phyloP scores from a whole-genome alignment of 208 protist genomes.

The Trypanosomatidae sp. region DNA sequence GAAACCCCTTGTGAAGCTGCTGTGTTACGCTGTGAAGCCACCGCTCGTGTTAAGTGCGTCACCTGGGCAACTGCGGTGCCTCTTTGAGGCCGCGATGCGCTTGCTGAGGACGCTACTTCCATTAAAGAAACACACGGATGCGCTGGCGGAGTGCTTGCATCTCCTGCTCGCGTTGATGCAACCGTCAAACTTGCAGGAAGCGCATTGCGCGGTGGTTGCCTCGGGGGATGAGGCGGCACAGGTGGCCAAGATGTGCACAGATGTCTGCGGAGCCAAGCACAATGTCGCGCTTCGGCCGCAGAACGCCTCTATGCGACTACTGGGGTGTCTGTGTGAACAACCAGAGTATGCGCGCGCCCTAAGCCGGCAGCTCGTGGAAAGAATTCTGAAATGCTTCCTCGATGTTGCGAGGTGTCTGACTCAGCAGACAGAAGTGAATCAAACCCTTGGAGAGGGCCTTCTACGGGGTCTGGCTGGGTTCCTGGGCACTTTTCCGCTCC shows the following conservation, averaged over 20 bases:
- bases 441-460: slow-evolving; percentile 46
- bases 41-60: slow-evolving; percentile 8
- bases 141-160: slow-evolving; percentile 34
- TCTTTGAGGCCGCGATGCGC: slow-evolving; percentile 11
- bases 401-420: slow-evolving; percentile 21
- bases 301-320: slow-evolving; percentile 30
- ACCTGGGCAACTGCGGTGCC: slow-evolving; percentile 6
- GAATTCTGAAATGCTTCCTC: slow-evolving; percentile 18
- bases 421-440: slow-evolving; percentile 16
- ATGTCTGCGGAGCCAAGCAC: slow-evolving; percentile 10
- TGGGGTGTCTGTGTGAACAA: slow-evolving; percentile 16
- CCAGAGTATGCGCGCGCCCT: neutral
- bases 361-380: neutral
- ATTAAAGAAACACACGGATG: slow-evolving; percentile 24
- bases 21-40: slow-evolving; percentile 11
- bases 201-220: slow-evolving; percentile 3
- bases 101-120: slow-evolving; percentile 24
- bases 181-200: neutral
- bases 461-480: slow-evolving; percentile 41
- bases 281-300: slow-evolving; percentile 18
- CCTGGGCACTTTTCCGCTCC: slow-evolving; percentile 28
- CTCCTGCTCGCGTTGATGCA: slow-evolving; percentile 28
- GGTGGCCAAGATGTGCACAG: slow-evolving; percentile 28
- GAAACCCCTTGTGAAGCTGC: slow-evolving; percentile 1
- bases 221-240: slow-evolving; percentile 12